Percentiles rank a stretch among this genome's conserved stretches.
Conservation (phyloP, 257 asterid genomes). For the Sherardia arvensis region DNA sequence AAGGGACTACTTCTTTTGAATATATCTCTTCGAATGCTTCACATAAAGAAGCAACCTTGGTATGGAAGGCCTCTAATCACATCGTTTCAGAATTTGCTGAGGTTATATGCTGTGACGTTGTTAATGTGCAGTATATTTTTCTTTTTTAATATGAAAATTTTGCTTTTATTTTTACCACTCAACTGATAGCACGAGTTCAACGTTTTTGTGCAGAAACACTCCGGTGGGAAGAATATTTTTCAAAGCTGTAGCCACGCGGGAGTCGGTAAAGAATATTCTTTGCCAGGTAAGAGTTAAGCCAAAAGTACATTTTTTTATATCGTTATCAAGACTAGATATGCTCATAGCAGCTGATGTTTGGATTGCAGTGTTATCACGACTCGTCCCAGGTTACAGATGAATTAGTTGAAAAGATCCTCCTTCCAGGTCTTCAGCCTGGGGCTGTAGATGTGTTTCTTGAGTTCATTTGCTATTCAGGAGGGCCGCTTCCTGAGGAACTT, state of each 20-base stretch:
- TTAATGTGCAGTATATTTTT: not conserved
- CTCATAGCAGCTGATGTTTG: conserved; percentile 3
- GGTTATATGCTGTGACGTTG: conserved; percentile 25
- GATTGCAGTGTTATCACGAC: conserved; percentile 80
- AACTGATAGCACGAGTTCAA: not conserved
- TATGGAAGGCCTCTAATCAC: conserved; percentile 66
- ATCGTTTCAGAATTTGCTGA: conserved; percentile 73
- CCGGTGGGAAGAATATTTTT: conserved; percentile 66
- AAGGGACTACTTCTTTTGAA: conserved; percentile 73
- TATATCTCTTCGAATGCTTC: conserved; percentile 91
- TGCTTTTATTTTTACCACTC: not conserved
- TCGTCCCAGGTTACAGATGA: conserved; percentile 90
- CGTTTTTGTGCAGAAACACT: conserved; percentile 47
- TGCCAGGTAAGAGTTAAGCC: conserved; percentile 46
- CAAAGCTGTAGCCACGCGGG: conserved; percentile 63
- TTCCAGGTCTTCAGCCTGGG: conserved; percentile 86
- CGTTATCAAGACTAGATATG: not conserved
- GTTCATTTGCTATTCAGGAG: conserved; percentile 91
- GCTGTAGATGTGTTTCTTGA: conserved; percentile 95
- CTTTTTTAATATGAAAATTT: not conserved
- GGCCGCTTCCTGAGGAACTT: conserved; percentile 94
- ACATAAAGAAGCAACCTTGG: conserved; percentile 90
- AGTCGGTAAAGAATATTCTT: conserved; percentile 77
- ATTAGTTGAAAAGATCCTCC: conserved; percentile 69
- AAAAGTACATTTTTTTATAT: too few relatives aligned